Conservation (phyloP, 495 filamentous ascomycete species). For the Coniosporium apollinis region DNA sequence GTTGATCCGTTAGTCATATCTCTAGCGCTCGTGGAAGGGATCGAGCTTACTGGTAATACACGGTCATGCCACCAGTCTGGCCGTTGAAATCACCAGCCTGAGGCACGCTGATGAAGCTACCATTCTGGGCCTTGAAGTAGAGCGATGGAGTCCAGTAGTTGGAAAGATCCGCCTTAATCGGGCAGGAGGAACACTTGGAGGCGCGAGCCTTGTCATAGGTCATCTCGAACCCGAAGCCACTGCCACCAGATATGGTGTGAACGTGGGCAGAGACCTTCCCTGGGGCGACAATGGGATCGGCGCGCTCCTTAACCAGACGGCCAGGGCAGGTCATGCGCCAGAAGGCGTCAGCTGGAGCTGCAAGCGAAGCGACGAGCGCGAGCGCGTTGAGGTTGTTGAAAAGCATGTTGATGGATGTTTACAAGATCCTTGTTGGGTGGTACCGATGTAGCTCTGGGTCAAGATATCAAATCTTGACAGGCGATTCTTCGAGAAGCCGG, state of each 20-base stretch:
- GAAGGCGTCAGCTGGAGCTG: conserved; percentile 16
- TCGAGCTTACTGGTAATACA: conserved; percentile 54
- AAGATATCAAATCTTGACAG: background rate
- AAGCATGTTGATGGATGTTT: background rate
- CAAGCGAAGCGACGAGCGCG: conserved; percentile 15
- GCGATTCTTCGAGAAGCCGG: background rate
- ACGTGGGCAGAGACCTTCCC: conserved; percentile 45
- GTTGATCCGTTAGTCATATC: conserved; percentile 21
- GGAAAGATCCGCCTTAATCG: conserved; percentile 47
- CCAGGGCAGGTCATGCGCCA: conserved; percentile 22
- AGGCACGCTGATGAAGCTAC: conserved; percentile 47
- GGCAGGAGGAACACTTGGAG: conserved; percentile 51
- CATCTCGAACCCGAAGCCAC: conserved; percentile 48
- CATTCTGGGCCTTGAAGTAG: conserved; percentile 47
- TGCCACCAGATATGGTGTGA: conserved; percentile 62
- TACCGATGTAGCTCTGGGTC: too few relatives aligned
- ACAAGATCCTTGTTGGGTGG: too few relatives aligned
- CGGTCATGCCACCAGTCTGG: conserved; percentile 21
- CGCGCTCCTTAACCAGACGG: conserved; percentile 37
- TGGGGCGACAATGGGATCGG: conserved; percentile 55
- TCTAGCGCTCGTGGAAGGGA: background rate
- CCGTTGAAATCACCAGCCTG: conserved; percentile 41
- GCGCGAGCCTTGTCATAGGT: conserved; percentile 36
- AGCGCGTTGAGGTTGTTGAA: conserved; percentile 3
- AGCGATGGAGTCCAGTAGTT: conserved; percentile 65